Evolutionary conservation across 176 grass and related monocot genomes (phyloP), one percentile per base, ranked within the genome.

Genomic region (Juncus inflexus): DNA sequence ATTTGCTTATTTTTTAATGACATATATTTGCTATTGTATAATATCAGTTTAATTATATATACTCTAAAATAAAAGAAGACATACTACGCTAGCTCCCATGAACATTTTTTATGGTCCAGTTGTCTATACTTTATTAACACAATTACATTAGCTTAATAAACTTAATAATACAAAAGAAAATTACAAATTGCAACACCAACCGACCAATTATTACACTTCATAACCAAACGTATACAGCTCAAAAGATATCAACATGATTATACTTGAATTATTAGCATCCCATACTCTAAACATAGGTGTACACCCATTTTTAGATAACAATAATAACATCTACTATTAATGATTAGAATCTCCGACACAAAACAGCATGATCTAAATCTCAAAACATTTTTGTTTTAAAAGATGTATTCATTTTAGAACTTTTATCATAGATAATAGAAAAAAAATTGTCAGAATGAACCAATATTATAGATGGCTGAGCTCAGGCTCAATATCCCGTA

Each of bases 1-100:
- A 28, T 28, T 28, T 28, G 19, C 19, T 28, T 28, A 28, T 28
- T 28, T 28, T 28, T 28, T 28, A 28, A 28, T 28, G 19, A 28
- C 76, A 15, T 83, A 83, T 50, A 86, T 36, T 52, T 52, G 53
- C 37, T 78, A 50, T 78, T 11, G 19, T 28, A 86, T 64, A 75
- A 65, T 75, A 47, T 62, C 19, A 28, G 19, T 28, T 28, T 1
- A 28, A 28, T 28, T 14, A 9, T 52, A 74, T 64, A 54, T 73
- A 9, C 73, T 14, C 67, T 52, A 82, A 82, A 72, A 61, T 35
- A 65, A 65, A 73, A 41, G 70, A 41, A 63, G 45, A 39, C 57
- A 49, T 19, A 35, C 42, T 47, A 47, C 7, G 42, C 19, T 28
- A 28, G 19, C 19, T 28, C 19, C 19, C 19, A 28, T 28, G 19